phyloP scores from a whole-genome alignment of 305 asterid genomes.

The Stenogyne calaminthoides region DNA sequence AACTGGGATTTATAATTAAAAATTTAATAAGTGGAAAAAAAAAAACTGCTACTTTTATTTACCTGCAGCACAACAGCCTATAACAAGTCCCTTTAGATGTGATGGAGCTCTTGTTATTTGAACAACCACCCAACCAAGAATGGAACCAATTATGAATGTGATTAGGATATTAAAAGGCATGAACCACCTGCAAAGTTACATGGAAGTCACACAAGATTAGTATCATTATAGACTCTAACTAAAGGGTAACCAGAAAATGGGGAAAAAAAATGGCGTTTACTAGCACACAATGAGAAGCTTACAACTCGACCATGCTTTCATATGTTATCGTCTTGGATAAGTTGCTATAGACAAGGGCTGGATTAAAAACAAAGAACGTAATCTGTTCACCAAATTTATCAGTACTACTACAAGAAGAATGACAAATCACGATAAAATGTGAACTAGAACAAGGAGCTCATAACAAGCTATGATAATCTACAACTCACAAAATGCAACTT shows the following conservation, averaged over 20 bases:
- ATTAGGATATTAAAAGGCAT: conserved; percentile 84
- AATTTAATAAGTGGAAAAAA: neutral
- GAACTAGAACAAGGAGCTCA: neutral
- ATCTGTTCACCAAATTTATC: conserved; percentile 46
- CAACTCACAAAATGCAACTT: neutral
- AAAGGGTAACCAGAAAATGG: conserved; percentile 1
- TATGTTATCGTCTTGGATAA: conserved; percentile 78
- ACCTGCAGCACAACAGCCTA: conserved; percentile 95
- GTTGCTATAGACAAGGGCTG: conserved; percentile 80
- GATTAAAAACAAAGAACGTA: conserved; percentile 74
- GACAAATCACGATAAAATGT: too few relatives aligned
- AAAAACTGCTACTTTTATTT: neutral
- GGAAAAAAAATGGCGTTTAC: neutral
- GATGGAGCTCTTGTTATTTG: conserved; percentile 63
- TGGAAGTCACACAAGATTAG: conserved; percentile 9
- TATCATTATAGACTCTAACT: neutral
- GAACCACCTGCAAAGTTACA: conserved; percentile 72
- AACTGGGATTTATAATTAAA: neutral
- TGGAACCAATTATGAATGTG: conserved; percentile 79
- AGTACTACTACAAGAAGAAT: neutral
- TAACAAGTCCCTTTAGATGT: conserved; percentile 82
- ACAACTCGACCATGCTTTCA: conserved; percentile 74
- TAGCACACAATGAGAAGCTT: conserved; percentile 35
- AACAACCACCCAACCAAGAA: conserved; percentile 76
- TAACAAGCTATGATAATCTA: too few relatives aligned